These are phyloP conservation scores for Candida saitoana DNA, from an alignment of 805 yeast genomes.

Conservation along the genomic window DNA sequence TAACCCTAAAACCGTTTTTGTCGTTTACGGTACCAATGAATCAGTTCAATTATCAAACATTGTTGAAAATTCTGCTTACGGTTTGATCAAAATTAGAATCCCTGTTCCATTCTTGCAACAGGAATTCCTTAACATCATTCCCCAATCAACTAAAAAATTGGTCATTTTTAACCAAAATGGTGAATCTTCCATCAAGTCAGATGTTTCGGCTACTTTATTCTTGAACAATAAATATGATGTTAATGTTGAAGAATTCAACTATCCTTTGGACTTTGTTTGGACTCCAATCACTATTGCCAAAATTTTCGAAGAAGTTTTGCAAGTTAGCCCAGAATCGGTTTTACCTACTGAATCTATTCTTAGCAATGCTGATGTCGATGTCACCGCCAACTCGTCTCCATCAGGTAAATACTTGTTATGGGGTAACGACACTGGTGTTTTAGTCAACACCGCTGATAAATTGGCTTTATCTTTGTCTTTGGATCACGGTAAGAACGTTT, in stretches of 20 bases:
- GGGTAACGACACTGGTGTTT: conserved; percentile 61
- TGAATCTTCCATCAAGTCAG: conserved; percentile 54
- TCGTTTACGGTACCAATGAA: conserved; percentile 73
- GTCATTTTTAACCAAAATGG: conserved; percentile 49
- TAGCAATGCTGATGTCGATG: conserved; percentile 16
- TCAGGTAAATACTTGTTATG: conserved; percentile 53
- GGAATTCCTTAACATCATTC: conserved; percentile 56
- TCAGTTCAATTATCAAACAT: conserved; percentile 49
- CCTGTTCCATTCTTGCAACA: conserved; percentile 74
- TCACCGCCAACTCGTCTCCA: conserved; percentile 41
- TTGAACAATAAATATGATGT: conserved; percentile 40
- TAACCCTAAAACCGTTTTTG: conserved; percentile 70
- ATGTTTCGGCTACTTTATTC: conserved; percentile 69
- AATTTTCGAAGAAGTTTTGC: conserved; percentile 27
- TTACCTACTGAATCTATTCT: conserved; percentile 5
- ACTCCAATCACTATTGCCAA: conserved; percentile 50
- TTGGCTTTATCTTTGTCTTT: conserved; percentile 68
- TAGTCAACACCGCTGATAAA: conserved; percentile 54
- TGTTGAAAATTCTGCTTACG: conserved; percentile 45
- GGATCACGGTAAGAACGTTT: conserved; percentile 48
- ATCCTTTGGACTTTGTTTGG: conserved; percentile 52
- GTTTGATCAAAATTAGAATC: conserved; percentile 67
- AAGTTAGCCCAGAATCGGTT: conserved; percentile 4
- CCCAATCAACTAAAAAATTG: conserved; percentile 52
- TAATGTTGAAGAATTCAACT: conserved; percentile 48